These are phyloP conservation scores for Falciphora oryzae DNA, from an alignment of 2,329 filamentous ascomycete species.

Conservation along the genomic window DNA sequence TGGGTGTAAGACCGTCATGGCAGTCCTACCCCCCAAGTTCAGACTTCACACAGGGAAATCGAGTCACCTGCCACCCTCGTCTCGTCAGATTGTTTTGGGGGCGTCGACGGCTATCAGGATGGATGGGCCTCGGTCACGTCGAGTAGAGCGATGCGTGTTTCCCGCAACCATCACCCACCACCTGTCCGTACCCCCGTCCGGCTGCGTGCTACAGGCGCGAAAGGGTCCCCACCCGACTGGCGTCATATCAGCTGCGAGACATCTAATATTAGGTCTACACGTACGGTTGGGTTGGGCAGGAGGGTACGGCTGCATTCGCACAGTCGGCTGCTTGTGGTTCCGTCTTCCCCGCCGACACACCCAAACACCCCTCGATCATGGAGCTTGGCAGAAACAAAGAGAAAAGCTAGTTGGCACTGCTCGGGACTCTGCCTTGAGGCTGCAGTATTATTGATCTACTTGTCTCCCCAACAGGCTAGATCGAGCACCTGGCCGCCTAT, in stretches of 20 bases:
- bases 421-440: too few species aligned
- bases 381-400: background rate
- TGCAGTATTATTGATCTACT: background rate
- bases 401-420: background rate
- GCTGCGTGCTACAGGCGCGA: too few species aligned
- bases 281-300: background rate
- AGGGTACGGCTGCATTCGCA: background rate
- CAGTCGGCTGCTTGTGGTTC: background rate
- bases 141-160: too few species aligned
- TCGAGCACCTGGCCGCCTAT: background rate
- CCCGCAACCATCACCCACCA: too few species aligned
- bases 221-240: background rate
- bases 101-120: too few species aligned
- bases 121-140: too few species aligned
- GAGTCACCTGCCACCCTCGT: too few species aligned
- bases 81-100: too few species aligned
- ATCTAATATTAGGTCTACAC: background rate
- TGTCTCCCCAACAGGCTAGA: background rate
- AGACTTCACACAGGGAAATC: too few species aligned
- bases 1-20: too few species aligned
- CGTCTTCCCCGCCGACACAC: background rate
- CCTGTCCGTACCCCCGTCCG: too few species aligned
- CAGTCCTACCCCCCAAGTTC: too few species aligned
- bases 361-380: background rate
- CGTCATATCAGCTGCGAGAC: slow-evolving; percentile 1